These are phyloP conservation scores for Claviceps sp. DNA, from an alignment of 2,329 filamentous ascomycete genomes.

Conservation along the genomic window DNA sequence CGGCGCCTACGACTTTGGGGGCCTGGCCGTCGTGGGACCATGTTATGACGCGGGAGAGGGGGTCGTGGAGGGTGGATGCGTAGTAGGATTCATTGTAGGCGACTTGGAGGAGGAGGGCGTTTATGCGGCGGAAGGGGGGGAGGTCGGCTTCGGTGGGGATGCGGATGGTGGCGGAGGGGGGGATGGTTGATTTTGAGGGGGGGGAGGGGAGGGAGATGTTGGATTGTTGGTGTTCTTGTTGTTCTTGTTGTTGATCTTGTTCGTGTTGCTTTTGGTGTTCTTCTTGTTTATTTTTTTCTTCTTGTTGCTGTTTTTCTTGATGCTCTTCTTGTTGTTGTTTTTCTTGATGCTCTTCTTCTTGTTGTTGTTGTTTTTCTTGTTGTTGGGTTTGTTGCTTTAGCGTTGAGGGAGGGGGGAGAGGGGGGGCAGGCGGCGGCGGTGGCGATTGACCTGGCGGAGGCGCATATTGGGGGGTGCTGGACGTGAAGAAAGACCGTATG, in stretches of 20 bases:
- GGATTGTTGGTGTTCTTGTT: conserved; percentile 11
- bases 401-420: conserved; percentile 7
- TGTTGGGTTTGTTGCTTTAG: conserved; percentile 8
- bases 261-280: no score
- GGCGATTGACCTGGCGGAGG: conserved; percentile 16
- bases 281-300: no score
- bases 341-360: no score
- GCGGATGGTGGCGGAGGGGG: conserved; percentile 38
- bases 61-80: conserved; percentile 34
- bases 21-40: conserved; percentile 33
- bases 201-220: conserved; percentile 12
- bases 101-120: conserved; percentile 49
- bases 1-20: conserved; percentile 43
- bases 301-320: no score
- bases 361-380: neutral
- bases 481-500: conserved; percentile 49
- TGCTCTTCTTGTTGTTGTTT: no score
- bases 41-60: conserved; percentile 46
- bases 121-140: conserved; percentile 48
- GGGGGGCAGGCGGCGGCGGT: conserved; percentile 10
- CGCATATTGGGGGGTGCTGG: conserved; percentile 27
- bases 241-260: neutral
- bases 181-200: conserved; percentile 13
- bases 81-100: conserved; percentile 53
- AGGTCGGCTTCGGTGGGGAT: conserved; percentile 37